Percentiles rank a stretch among this genome's conserved stretches.
These are phyloP conservation scores for Fusarium subtropicale DNA, from an alignment of 2,329 filamentous ascomycete species.

Conservation along the genomic window DNA sequence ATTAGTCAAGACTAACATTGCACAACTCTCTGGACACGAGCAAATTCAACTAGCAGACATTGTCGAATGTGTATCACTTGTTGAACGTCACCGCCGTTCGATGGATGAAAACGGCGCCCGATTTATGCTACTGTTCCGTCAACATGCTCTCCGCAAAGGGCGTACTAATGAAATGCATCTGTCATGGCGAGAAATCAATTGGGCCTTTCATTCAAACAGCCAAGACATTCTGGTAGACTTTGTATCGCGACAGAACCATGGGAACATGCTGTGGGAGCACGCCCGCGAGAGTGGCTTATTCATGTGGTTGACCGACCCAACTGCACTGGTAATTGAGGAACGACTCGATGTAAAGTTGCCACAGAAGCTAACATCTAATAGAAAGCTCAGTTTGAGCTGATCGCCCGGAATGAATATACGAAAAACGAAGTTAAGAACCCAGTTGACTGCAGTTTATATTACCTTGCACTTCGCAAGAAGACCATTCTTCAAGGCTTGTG, in stretches of 20 bases:
- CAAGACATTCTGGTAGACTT: constrained; percentile 92
- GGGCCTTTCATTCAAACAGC: constrained; percentile 85
- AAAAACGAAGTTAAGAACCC: constrained; percentile 89
- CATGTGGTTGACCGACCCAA: constrained; percentile 88
- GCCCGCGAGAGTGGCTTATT: constrained; percentile 90
- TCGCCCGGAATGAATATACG: constrained; percentile 94
- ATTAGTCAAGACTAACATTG: constrained; percentile 78
- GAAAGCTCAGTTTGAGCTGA: constrained; percentile 81
- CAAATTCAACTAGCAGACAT: constrained; percentile 89
- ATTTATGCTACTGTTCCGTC: constrained; percentile 88
- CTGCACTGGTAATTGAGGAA: constrained; percentile 71
- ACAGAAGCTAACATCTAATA: constrained; percentile 33
- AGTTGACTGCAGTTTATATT: constrained; percentile 89
- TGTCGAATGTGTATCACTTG: constrained; percentile 83
- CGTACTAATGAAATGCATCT: constrained; percentile 74
- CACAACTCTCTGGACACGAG: constrained; percentile 84
- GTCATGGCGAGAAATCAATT: constrained; percentile 83
- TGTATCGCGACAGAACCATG: constrained; percentile 81
- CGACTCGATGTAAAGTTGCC: neutral
- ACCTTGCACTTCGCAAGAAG: constrained; percentile 92
- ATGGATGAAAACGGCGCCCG: constrained; percentile 91
- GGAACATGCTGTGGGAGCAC: constrained; percentile 84
- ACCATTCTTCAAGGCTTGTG: constrained; percentile 89
- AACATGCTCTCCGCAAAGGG: constrained; percentile 77
- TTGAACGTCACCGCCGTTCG: constrained; percentile 87